Evolutionary conservation across 768 basidiomycete species (phyloP).

Genomic region (Suillus decipiens): DNA sequence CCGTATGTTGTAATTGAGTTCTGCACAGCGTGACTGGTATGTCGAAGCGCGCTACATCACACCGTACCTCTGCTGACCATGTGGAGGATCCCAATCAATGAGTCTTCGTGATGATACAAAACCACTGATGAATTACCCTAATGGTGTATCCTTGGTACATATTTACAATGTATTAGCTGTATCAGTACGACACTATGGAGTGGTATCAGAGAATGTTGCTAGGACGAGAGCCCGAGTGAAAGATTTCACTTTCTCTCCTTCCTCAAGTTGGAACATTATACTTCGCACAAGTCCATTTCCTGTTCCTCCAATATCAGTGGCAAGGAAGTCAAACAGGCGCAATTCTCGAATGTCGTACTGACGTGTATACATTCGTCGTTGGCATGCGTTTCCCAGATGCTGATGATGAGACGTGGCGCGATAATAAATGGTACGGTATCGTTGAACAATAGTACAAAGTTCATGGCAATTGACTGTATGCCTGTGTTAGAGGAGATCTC

Average conservation of each 20-base stretch:
- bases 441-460: not conserved
- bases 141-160: too few relatives aligned
- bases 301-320: not conserved
- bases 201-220: too few relatives aligned
- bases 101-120: too few relatives aligned
- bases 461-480: not conserved
- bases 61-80: too few relatives aligned
- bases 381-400: not conserved
- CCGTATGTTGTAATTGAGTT: too few relatives aligned
- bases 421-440: not conserved
- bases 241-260: not conserved
- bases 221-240: too few relatives aligned
- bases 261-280: not conserved
- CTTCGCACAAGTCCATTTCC: not conserved
- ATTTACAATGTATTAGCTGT: too few relatives aligned
- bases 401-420: not conserved
- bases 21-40: too few relatives aligned
- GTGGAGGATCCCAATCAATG: too few relatives aligned
- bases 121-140: too few relatives aligned
- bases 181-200: too few relatives aligned
- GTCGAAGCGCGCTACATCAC: too few relatives aligned
- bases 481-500: not conserved
- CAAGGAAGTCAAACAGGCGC: not conserved
- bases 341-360: not conserved
- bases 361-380: not conserved